Evolutionary conservation across 2,329 filamentous ascomycete genomes (phyloP), one percentile per base, ranked within the genome.

Genomic region (Nigrospora osmanthi): DNA sequence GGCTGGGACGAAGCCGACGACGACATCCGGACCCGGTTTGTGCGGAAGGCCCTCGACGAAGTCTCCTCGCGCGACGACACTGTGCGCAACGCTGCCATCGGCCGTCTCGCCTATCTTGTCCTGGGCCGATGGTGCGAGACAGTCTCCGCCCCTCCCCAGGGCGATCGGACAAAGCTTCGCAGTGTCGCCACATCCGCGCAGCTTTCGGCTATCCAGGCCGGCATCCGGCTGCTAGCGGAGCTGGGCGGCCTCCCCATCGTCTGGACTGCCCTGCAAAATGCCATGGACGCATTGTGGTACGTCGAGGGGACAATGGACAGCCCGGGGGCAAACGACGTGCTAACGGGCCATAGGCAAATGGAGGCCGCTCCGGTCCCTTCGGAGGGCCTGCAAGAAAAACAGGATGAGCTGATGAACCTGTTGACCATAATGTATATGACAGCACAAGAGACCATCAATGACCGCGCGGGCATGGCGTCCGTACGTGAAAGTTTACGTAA

Each of bases 101-200:
- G 76, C 32, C 73, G 72, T 38, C 61, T 83, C 38, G 64, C 80
- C 4, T 83, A 84, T 55, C 61, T 86, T 23, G 68, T 84, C 13
- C 72, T 87, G 6, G 86, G 86, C 2, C 71, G 82, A 33, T 90
- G 86, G 86, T 76, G 73, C 3, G 72, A 81, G 40, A 87, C 82
- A 11, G 83, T 82, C 31, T 76, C 80, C 30, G 59, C 66, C 42
- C 47, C 58, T 5, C 54, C 59, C 42, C 39, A 44, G 31, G 58
- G 63, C 47, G 52, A 70, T 37, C 68, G 70, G 37, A 72, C 71
- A 11, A 73, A 71, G 52, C 63, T 64, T 9, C 62, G 62, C 45
- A 63, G 58, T 5, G 72, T 73, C 38, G 79, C 79, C 14, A 76
- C 75, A 14, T 58, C 66, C n/a, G 61, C 65, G 10, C 80, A 84